These are phyloP conservation scores for Candida sanyaensis DNA, from an alignment of 1,139 yeast genomes.

Conservation along the genomic window DNA sequence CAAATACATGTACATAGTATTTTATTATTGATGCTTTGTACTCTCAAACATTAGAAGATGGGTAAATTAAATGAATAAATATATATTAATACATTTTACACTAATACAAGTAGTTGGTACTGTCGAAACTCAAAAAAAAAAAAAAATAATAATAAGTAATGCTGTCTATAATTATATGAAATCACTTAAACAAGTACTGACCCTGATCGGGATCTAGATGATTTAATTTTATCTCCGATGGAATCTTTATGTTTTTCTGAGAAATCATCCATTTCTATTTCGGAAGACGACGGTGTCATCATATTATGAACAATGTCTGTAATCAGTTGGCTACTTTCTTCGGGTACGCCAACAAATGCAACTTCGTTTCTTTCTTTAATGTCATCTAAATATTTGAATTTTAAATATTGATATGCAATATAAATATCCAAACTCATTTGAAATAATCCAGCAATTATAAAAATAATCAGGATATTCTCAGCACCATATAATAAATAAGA, in stretches of 20 bases:
- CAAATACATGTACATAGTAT: constrained; percentile 7
- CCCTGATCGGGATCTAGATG: neutral
- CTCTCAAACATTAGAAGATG: neutral
- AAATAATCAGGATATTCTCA: constrained; percentile 63
- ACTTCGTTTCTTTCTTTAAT: neutral
- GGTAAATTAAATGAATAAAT: neutral
- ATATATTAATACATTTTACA: neutral
- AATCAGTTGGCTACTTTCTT: constrained; percentile 5
- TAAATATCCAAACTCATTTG: constrained; percentile 78
- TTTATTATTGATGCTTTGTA: constrained; percentile 3
- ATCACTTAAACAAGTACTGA: neutral
- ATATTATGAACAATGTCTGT: constrained; percentile 12
- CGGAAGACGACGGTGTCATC: constrained; percentile 2
- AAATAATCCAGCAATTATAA: constrained; percentile 75
- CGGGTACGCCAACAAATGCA: neutral
- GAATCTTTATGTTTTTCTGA: neutral
- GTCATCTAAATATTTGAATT: constrained; percentile 34
- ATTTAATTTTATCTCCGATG: neutral
- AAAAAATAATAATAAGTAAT: neutral
- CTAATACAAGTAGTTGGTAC: too few relatives aligned
- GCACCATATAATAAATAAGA: constrained; percentile 75
- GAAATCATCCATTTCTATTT: constrained; percentile 8
- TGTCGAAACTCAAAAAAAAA: too few relatives aligned
- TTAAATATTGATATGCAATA: constrained; percentile 73
- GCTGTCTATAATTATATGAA: neutral